Evolutionary conservation across 2,329 filamentous ascomycete genomes (phyloP), one percentile per base, ranked within the genome.

Genomic region (Hypoxylon sp.): DNA sequence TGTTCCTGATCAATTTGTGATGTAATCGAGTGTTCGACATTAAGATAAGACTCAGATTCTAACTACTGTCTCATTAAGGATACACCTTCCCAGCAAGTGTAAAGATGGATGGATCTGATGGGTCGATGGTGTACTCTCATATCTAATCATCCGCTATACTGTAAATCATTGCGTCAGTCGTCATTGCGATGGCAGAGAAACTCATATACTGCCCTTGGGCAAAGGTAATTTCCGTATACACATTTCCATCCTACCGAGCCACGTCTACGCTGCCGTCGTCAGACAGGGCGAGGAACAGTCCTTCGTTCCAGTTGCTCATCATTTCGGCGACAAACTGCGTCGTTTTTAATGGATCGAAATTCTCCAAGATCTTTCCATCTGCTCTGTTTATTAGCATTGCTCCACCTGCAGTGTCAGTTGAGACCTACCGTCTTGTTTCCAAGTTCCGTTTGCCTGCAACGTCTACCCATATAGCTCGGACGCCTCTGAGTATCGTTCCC

Each of bases 181-280:
- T 69, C 58, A 65, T 65, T 19, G 69, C 66, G 7, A 71, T 70
- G 10, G 68, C 68, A 1, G 64, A 68, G 53, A 71, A 71, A 30
- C 63, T 70, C 47, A 63, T 59, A 28, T 62, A 61, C 26, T 67
- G 51, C 15, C 58, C 62, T 22, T 65, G 34, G 43, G 48, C 55
- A 22, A 68, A 61, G 19, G 24, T 61, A 22, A 68, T 65, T 19
- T 59, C 11, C 11, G 56, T 59, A 30, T 58, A 65, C 8, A 32
- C 13, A 2, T 32, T 22, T n/a, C 59, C 59, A 48, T 61, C 56
- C 58, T 55, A 62, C 15, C 49, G 48, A 48, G 56, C 24, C 11
- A 49, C 67, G 15, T 41, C 52, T 32, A 62, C n/a, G 6, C 48
- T 39, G 28, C 58, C 56, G 48, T 62, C 64, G 6, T 20, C 60